Evolutionary conservation across 129 eudicot genomes (phyloP).

Genomic region (Artemisia annua): DNA sequence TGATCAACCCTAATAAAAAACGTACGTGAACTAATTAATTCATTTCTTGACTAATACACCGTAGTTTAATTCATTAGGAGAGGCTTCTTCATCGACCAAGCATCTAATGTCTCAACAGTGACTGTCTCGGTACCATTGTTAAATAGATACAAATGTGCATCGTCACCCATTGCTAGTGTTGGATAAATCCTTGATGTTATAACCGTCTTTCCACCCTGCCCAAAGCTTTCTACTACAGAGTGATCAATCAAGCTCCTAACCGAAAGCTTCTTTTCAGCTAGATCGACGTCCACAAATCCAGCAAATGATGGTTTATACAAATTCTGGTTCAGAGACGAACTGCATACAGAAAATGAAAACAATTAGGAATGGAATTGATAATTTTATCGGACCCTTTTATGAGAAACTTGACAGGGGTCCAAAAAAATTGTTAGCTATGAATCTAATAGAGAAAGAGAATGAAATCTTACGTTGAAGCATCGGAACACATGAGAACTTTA

Average conservation of each 20-base stretch:
- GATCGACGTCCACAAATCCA: slow-evolving; percentile 59
- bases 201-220: slow-evolving; percentile 57
- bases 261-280: slow-evolving; percentile 48
- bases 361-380: not conserved
- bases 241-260: slow-evolving; percentile 73
- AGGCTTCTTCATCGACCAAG: slow-evolving; percentile 69
- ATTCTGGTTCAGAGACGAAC: slow-evolving; percentile 20
- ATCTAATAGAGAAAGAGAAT: not conserved
- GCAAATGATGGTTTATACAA: slow-evolving; percentile 52
- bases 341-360: not conserved
- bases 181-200: slow-evolving; percentile 74
- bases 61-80: slow-evolving; percentile 32
- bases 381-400: not conserved
- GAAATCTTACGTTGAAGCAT: not conserved
- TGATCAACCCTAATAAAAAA: not conserved
- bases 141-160: too few species aligned
- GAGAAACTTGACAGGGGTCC: too few species aligned
- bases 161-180: too few species aligned
- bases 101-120: not conserved
- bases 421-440: too few species aligned
- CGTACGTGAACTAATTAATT: not conserved
- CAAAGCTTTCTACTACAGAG: slow-evolving; percentile 82
- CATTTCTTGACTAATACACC: not conserved
- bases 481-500: too few species aligned
- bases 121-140: too few species aligned